Evolutionary conservation across 495 filamentous ascomycete genomes (phyloP).

Genomic region (Haplographium delicatum): DNA sequence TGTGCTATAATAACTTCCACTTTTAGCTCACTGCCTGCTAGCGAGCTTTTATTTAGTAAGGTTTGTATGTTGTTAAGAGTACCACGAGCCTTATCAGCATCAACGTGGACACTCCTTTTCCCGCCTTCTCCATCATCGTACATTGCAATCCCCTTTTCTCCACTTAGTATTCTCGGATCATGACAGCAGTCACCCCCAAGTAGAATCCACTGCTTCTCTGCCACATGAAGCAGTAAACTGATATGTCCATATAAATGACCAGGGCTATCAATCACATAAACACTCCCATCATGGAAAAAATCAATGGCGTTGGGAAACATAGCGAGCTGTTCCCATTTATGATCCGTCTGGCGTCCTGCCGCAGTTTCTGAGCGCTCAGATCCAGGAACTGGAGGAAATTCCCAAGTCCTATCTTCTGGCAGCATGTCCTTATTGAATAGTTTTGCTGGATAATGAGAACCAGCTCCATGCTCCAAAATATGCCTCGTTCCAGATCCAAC

Average conservation of each 20-base stretch:
- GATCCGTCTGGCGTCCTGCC: background rate
- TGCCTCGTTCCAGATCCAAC: constrained; percentile 42
- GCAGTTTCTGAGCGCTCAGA: background rate
- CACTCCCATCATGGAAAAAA: background rate
- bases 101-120: constrained; percentile 1
- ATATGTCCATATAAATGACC: constrained; percentile 7
- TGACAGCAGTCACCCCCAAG: constrained; percentile 8
- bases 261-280: constrained; percentile 2
- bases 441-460: background rate
- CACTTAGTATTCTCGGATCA: background rate
- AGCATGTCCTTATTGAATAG: background rate
- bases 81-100: background rate
- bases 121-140: background rate
- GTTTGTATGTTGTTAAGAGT: constrained; percentile 2
- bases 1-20: constrained; percentile 8
- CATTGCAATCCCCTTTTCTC: constrained; percentile 7
- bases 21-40: too few relatives aligned
- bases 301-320: background rate
- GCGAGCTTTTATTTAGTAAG: background rate
- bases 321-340: background rate
- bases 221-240: background rate
- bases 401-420: background rate
- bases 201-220: constrained; percentile 1
- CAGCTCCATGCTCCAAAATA: constrained; percentile 29
- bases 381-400: background rate